Evolutionary conservation across 129 eudicot genomes (phyloP).

Genomic region (Glebionis coronaria): DNA sequence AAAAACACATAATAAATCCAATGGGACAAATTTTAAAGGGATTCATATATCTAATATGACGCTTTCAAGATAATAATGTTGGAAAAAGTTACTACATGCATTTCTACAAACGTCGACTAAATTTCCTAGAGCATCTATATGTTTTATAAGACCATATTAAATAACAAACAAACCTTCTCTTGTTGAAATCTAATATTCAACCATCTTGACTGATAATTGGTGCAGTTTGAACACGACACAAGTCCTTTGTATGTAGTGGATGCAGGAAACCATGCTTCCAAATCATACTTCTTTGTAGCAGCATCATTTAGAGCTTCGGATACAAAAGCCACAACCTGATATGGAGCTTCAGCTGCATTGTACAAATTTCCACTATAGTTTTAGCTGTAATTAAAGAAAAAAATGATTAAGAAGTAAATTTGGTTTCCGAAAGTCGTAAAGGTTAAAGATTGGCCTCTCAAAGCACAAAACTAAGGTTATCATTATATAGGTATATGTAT

Average conservation of each 20-base stretch:
- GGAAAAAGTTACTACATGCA: too few relatives aligned
- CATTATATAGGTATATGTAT: too few relatives aligned
- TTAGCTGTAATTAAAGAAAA: not conserved
- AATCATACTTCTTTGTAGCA: constrained; percentile 90
- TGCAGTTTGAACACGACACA: constrained; percentile 94
- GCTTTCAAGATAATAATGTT: too few relatives aligned
- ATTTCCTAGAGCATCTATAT: not conserved
- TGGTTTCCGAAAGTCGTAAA: too few relatives aligned
- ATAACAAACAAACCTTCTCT: constrained; percentile 53
- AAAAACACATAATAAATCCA: too few relatives aligned
- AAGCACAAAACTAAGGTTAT: too few relatives aligned
- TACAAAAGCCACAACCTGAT: constrained; percentile 77
- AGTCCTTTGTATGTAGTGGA: constrained; percentile 76
- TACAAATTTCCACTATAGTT: constrained; percentile 1
- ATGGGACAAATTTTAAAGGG: too few relatives aligned
- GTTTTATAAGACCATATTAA: not conserved
- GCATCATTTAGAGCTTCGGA: constrained; percentile 92
- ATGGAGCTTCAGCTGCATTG: constrained; percentile 79
- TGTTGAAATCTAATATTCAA: constrained; percentile 79
- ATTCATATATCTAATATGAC: too few relatives aligned
- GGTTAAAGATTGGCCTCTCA: too few relatives aligned
- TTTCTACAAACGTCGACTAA: too few relatives aligned
- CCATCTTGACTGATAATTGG: constrained; percentile 82
- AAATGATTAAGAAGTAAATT: not conserved
- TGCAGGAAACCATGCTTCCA: constrained; percentile 98